Base-by-base conservation (phyloP, 345 rosid genomes). In the Crucihimalaya himalaica region DNA sequence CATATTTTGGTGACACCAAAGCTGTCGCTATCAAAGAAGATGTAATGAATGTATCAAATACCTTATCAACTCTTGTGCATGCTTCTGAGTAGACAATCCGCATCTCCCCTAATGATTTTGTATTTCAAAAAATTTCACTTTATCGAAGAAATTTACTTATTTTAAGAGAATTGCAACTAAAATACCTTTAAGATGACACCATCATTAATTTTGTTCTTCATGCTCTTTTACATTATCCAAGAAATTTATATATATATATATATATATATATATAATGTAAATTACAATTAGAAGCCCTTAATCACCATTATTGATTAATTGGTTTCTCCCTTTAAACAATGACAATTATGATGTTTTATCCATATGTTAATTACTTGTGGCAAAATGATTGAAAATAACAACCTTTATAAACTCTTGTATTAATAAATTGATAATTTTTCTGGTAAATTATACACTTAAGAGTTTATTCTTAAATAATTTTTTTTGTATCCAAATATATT, bases 1-100 rank as follows among this genome's bases (percentile, higher is more conserved):
- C 35, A 29, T 14, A 10, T 61, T 52, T 68, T 61, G 31, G 23
- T 25, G 70, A 62, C 42, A 43, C n/a, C 70, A 65, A 62, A 62
- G 58, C 43, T 75, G 79, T 75, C 79, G 57, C 79, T 68, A 75
- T 75, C 74, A 45, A 53, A 45, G 69, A 42, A 60, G 70, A 68
- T 68, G 79, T 61, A 32, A 53, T 68, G 57, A 52, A 43, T 16
- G 39, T 42, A 32, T 68, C 64, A 53, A 53, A 61, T 43, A 62
- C 57, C 63, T 68, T 68, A 32, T 25, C 12, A 29, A 32, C 21
- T 43, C 23, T 31, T 67, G 19, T 68, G 79, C 32, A 61, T 61
- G 58, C 64, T 27, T 75, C 14, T 8, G 25, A 53, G 70, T 16
- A 43, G 79, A 75, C 74, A 75, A 53, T 15, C 23, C 7, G 58